Evolutionary conservation across 2,329 filamentous ascomycete genomes (phyloP).

Genomic region (Fusarium circinatum): DNA sequence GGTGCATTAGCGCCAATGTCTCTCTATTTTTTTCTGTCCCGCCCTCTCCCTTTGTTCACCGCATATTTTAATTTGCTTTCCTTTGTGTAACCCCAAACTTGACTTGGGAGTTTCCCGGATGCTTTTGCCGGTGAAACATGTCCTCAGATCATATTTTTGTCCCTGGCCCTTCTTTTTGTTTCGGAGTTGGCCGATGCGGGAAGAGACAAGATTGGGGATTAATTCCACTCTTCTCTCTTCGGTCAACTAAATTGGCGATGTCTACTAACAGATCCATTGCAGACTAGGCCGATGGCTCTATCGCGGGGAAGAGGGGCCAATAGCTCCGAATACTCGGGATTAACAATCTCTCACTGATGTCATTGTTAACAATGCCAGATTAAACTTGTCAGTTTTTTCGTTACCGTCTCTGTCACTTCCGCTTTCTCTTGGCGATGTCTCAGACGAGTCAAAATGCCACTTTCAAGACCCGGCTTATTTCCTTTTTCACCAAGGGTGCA

Average conservation of each 20-base stretch:
- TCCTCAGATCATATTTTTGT: background rate
- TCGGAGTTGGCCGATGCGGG: constrained; percentile 14
- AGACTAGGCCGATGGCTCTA: background rate
- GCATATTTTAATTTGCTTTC: background rate
- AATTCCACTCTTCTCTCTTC: background rate
- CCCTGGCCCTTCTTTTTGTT: background rate
- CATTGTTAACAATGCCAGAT: background rate
- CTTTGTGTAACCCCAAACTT: background rate
- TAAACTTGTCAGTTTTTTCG: background rate
- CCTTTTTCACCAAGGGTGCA: background rate
- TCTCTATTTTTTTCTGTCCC: background rate
- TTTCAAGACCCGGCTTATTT: background rate
- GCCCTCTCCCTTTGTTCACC: background rate
- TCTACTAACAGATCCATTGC: background rate
- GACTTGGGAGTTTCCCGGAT: constrained; percentile 2
- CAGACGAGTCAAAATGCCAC: background rate
- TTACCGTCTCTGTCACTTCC: background rate
- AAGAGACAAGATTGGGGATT: constrained; percentile 24
- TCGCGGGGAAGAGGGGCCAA: constrained; percentile 30
- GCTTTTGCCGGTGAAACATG: constrained; percentile 6
- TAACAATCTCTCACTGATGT: constrained; percentile 14
- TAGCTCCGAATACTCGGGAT: constrained; percentile 22
- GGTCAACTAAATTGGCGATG: no score
- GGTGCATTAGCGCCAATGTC: constrained; percentile 29
- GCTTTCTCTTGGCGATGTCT: background rate